A percentile compares a stretch with the other conserved stretches of the same genome.
Evolutionary conservation across 805 yeast genomes (phyloP).

Genomic region (Starmerella etchellsii): DNA sequence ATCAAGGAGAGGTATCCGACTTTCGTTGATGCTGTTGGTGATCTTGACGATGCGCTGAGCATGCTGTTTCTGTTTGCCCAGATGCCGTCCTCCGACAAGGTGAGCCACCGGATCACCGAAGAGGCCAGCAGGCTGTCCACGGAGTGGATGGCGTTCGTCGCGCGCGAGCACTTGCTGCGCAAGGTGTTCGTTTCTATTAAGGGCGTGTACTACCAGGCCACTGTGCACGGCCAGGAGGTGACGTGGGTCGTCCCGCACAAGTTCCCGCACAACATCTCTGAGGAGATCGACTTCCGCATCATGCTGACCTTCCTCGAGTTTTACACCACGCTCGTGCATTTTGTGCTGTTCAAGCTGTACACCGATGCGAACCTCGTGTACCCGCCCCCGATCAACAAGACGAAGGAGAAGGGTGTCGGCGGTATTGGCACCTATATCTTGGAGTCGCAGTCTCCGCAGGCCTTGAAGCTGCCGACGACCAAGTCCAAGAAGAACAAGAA

Average conservation of each 20-base stretch:
- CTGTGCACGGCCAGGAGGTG: slow-evolving; percentile 77
- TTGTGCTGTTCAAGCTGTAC: slow-evolving; percentile 73
- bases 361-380: slow-evolving; percentile 74
- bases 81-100: slow-evolving; percentile 84
- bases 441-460: slow-evolving; percentile 31
- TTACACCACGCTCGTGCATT: slow-evolving; percentile 82
- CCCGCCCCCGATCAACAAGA: slow-evolving; percentile 73
- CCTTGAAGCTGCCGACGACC: slow-evolving; percentile 15
- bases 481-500: slow-evolving; percentile 18
- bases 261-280: slow-evolving; percentile 89
- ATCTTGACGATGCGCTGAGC: slow-evolving; percentile 85
- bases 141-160: slow-evolving; percentile 91
- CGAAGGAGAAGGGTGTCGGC: slow-evolving; percentile 72
- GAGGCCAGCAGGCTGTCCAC: slow-evolving; percentile 79
- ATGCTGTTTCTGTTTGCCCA: slow-evolving; percentile 89
- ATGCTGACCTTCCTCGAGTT: slow-evolving; percentile 95
- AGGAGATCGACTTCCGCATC: slow-evolving; percentile 88
- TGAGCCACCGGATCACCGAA: slow-evolving; percentile 66
- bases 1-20: slow-evolving; percentile 94
- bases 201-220: slow-evolving; percentile 92
- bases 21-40: slow-evolving; percentile 81
- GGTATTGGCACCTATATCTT: slow-evolving; percentile 76
- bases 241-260: slow-evolving; percentile 96
- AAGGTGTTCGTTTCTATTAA: slow-evolving; percentile 93
- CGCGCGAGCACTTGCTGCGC: slow-evolving; percentile 65